phyloP scores from a whole-genome alignment of 139 green algal species.

The Dunaliella sp. region DNA sequence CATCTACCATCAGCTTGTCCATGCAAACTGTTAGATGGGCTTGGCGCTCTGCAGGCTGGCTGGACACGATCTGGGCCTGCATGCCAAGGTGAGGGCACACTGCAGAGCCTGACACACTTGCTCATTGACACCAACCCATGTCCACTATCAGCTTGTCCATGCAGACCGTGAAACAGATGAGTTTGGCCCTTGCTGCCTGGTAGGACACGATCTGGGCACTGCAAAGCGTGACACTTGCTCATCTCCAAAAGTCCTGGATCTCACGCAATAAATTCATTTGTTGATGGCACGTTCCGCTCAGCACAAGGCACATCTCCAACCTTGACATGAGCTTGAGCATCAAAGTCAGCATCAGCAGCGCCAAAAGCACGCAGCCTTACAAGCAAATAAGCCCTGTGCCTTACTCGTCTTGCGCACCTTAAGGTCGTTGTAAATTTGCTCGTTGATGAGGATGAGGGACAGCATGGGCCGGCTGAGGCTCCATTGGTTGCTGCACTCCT shows the following conservation, averaged over 20 bases:
- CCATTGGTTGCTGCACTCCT: constrained; percentile 98
- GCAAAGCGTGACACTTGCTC: too few species aligned
- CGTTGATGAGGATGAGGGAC: constrained; percentile 92
- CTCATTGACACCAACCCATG: too few species aligned
- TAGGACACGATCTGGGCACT: constrained; percentile 61
- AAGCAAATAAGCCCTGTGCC: too few species aligned
- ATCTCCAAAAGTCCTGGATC: too few species aligned
- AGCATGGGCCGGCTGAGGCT: constrained; percentile 93
- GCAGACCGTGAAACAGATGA: constrained; percentile 69
- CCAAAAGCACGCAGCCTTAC: too few species aligned
- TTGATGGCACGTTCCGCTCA: too few species aligned
- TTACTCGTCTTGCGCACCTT: constrained; percentile 54
- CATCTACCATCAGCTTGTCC: constrained; percentile 91
- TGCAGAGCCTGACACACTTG: too few species aligned
- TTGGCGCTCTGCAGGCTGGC: constrained; percentile 64
- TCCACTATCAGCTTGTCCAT: constrained; percentile 93
- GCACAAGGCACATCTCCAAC: too few species aligned
- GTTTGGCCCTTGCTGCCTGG: constrained; percentile 61
- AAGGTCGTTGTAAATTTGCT: constrained; percentile 73
- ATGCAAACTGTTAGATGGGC: constrained; percentile 73
- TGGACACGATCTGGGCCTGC: constrained; percentile 58
- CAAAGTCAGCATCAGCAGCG: too few species aligned
- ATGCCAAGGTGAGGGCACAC: too few species aligned
- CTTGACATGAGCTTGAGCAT: too few species aligned
- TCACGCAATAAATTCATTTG: too few species aligned